These are phyloP conservation scores for Cercospora nicotianae DNA, from an alignment of 2,329 filamentous ascomycete genomes.

Conservation along the genomic window DNA sequence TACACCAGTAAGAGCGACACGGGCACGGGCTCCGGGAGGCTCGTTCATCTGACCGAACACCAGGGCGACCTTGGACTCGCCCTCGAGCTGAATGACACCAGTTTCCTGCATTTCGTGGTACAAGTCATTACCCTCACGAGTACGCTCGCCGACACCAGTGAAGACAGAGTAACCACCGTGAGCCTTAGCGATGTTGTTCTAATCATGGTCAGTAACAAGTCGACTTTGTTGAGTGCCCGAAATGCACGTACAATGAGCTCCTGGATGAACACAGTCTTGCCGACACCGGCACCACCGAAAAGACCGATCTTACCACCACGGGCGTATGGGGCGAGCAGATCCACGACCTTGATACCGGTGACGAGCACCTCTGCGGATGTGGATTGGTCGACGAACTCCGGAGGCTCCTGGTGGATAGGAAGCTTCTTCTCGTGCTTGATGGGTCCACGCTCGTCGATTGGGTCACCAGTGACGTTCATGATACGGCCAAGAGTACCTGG, in stretches of 20 bases:
- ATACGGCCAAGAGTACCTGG: conserved; percentile 93
- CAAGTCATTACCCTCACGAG: conserved; percentile 99
- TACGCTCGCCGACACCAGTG: conserved; percentile 99
- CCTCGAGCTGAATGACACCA: conserved; percentile 97
- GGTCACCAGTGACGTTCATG: conserved; percentile 99
- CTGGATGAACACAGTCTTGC: conserved; percentile 99
- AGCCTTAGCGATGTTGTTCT: conserved; percentile 99
- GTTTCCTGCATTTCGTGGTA: conserved; percentile 99
- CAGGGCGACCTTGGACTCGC: conserved; percentile 98
- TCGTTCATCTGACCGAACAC: conserved; percentile 99
- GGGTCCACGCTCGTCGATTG: conserved; percentile 98
- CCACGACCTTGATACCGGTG: conserved; percentile 99
- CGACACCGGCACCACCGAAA: conserved; percentile 99
- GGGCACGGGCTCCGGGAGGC: conserved; percentile 97
- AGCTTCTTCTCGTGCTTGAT: conserved; percentile 87
- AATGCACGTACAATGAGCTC: conserved; percentile 76
- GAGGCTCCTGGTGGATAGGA: conserved; percentile 93
- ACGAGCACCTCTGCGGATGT: conserved; percentile 94
- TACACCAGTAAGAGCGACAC: conserved; percentile 92
- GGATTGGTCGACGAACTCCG: conserved; percentile 90
- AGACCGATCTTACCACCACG: conserved; percentile 99
- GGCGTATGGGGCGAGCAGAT: conserved; percentile 96
- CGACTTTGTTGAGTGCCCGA: neutral
- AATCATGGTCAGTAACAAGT: conserved; percentile 33
- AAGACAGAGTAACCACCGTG: conserved; percentile 99